Base-by-base conservation (phyloP, 768 basidiomycete genomes). In the Pleurotus tuoliensis region DNA sequence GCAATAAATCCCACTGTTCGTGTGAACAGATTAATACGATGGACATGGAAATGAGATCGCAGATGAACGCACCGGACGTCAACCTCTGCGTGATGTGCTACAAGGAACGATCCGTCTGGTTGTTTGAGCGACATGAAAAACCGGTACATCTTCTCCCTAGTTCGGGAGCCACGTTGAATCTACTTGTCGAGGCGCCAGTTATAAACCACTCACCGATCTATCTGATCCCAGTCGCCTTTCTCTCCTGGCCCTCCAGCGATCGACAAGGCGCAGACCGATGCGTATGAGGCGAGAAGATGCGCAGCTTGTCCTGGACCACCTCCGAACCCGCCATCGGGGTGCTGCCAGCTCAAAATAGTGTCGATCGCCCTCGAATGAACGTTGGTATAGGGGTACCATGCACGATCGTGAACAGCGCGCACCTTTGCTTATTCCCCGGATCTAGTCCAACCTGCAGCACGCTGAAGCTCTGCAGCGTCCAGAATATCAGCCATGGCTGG, bases 71-170 rank as follows among this genome's bases (percentile, higher is more conserved):
- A 93, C 92, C 95, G 84, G 50, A 97, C 93, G 66, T 99, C 97
- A 12, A 98, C 88, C 69, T 99, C 97, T 12, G 86, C 92, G 54
- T 92, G 82, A 45, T 84, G 77, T 13, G 92, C 83, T 8, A 98
- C 97, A 16, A 90, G 78, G 70, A 98, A 98, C 0, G 94, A 94
- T 0, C 97, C 97, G 66, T 98, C 95, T 1, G 85, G 79, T 63
- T 93, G 88, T 68, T 99, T 99, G 59, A 98, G 71, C 0, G 89
- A 86, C 83, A 96, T 83, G 72, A 97, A 94, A 72, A 93, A 97
- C 3, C 82, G 70, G 68, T 98, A 96, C 65, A 95, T 78, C 60
- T 82, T 87, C 63, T 83, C 73, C 41, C 20, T 20, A 20, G 20
- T 20, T 20, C 20, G 2, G 22, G 22, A 24, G 22, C 22, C 22